Conservation (phyloP, 371 early-diverging fungal genomes). For the Apophysomyces elegans region DNA sequence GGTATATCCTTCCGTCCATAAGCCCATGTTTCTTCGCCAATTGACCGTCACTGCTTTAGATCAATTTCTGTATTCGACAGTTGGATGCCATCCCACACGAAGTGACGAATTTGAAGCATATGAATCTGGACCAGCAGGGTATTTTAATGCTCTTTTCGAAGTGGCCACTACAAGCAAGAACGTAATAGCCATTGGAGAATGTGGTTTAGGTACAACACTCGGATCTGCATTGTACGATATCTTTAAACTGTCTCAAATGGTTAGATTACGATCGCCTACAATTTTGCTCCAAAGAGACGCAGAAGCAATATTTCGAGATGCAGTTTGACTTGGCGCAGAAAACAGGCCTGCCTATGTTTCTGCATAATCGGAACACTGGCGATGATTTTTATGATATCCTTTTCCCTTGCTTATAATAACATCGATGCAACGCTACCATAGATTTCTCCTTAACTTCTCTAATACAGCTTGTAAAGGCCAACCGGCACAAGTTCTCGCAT, state of each 20-base stretch:
- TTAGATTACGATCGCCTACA: slow-evolving; percentile 89
- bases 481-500: slow-evolving; percentile 67
- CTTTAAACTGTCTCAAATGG: not conserved
- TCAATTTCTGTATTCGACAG: slow-evolving; percentile 69
- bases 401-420: not conserved
- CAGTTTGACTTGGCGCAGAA: slow-evolving; percentile 86
- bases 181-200: slow-evolving; percentile 92
- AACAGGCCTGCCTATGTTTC: slow-evolving; percentile 83
- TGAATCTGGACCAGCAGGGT: slow-evolving; percentile 62
- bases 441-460: slow-evolving; percentile 12
- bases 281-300: slow-evolving; percentile 80
- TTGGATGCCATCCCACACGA: slow-evolving; percentile 91
- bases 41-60: slow-evolving; percentile 8
- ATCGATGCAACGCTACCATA: not conserved
- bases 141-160: slow-evolving; percentile 56
- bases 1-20: not conserved
- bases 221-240: not conserved
- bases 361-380: slow-evolving; percentile 87
- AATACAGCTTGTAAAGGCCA: slow-evolving; percentile 55
- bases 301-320: slow-evolving; percentile 73
- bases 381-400: slow-evolving; percentile 50
- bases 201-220: slow-evolving; percentile 69
- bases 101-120: slow-evolving; percentile 72
- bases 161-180: slow-evolving; percentile 47
- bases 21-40: not conserved